A percentile compares a stretch with the other conserved stretches of the same genome.
Conservation (phyloP, 2,329 filamentous ascomycete genomes). For the Rhexocercosporidium sp. region DNA sequence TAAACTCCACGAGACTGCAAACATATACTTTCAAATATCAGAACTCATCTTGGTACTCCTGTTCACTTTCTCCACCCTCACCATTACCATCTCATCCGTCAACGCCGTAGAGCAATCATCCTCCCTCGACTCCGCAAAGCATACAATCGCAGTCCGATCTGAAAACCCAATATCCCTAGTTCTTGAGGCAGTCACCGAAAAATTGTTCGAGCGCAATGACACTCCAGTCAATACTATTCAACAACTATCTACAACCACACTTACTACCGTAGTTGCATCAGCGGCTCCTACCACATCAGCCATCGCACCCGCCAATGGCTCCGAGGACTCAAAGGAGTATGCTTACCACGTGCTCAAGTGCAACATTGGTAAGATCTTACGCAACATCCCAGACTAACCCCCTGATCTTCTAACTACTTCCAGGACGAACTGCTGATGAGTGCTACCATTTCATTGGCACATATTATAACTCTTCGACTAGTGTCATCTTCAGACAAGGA, state of each 20-base stretch:
- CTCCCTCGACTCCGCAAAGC: background rate
- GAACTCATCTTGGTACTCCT: background rate
- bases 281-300: background rate
- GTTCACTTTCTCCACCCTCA: background rate
- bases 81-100: background rate
- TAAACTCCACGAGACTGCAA: background rate
- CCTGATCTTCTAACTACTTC: background rate
- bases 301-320: background rate
- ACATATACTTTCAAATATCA: background rate
- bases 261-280: background rate
- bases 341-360: background rate
- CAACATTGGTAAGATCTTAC: background rate
- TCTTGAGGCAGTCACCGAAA: background rate
- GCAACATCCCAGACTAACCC: background rate
- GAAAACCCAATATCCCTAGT: background rate
- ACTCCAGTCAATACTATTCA: background rate
- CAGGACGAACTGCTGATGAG: background rate
- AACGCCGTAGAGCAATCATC: background rate
- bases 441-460: background rate
- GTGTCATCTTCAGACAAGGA: background rate
- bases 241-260: background rate
- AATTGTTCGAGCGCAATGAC: background rate
- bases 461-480: background rate
- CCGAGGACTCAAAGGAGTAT: background rate
- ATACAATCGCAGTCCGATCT: background rate